phyloP scores from a whole-genome alignment of 306 rosid species.

The Cucurbita ficifolia region DNA sequence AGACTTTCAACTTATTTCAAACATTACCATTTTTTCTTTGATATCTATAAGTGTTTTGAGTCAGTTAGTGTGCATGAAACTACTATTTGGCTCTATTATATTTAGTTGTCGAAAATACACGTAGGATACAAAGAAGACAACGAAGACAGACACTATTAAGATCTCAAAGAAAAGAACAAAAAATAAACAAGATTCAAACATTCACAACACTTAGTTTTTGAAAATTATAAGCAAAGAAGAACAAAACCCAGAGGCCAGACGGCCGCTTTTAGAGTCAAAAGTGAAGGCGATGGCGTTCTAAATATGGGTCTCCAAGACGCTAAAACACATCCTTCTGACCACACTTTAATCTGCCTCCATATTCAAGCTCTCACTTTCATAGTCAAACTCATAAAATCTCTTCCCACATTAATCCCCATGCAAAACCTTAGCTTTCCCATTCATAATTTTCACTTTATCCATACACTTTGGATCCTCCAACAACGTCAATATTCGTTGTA shows the following conservation, averaged over 20 bases:
- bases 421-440: background rate
- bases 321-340: background rate
- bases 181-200: background rate
- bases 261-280: slow-evolving; percentile 8
- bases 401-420: background rate
- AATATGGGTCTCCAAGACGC: background rate
- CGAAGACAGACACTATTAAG: background rate
- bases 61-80: too few species aligned
- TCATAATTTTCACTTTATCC: background rate
- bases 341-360: slow-evolving; percentile 1
- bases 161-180: background rate
- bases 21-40: too few species aligned
- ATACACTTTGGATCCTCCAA: background rate
- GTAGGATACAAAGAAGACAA: background rate
- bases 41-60: too few species aligned
- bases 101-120: background rate
- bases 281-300: background rate
- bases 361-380: slow-evolving; percentile 4
- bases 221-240: background rate
- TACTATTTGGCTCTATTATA: background rate
- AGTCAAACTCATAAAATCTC: slow-evolving; percentile 3
- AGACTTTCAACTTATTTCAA: too few species aligned
- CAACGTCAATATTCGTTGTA: background rate
- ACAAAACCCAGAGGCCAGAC: slow-evolving; percentile 2
- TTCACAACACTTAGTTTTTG: background rate